Evolutionary conservation across 2,329 filamentous ascomycete genomes (phyloP).

Genomic region (Fusarium albidum): DNA sequence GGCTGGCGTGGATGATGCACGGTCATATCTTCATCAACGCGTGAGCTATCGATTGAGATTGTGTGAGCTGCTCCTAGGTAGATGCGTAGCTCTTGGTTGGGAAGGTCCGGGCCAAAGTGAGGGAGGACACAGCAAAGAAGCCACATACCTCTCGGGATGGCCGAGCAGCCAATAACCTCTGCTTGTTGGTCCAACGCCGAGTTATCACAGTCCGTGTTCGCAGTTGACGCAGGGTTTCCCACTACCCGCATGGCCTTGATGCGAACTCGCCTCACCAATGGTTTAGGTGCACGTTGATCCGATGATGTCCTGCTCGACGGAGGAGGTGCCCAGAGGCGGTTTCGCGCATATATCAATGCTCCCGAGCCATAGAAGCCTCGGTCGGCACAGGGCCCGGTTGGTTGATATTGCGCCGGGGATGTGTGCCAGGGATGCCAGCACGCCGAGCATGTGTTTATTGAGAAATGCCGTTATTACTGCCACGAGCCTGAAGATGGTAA

Average conservation of each 20-base stretch:
- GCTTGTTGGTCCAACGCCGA: background rate
- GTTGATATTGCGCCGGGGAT: constrained; percentile 2
- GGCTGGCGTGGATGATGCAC: constrained; percentile 11
- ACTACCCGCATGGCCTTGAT: background rate
- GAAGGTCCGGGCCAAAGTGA: background rate
- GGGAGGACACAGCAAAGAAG: background rate
- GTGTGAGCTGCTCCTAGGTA: constrained; percentile 6
- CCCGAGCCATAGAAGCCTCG: background rate
- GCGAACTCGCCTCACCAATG: constrained; percentile 11
- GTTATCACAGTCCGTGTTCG: background rate
- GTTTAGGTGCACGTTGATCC: constrained; percentile 13
- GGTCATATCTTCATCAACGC: constrained; percentile 4
- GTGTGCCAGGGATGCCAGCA: background rate
- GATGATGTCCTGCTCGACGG: background rate
- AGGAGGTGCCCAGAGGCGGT: background rate
- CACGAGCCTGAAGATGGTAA: constrained; percentile 2
- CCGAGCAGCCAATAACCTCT: background rate
- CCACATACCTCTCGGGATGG: background rate
- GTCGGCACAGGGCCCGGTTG: constrained; percentile 1
- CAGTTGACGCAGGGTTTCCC: constrained; percentile 3
- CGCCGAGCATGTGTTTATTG: constrained; percentile 5
- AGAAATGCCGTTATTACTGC: constrained; percentile 27
- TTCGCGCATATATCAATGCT: constrained; percentile 5
- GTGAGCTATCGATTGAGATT: constrained; percentile 17
- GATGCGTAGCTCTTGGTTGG: background rate